phyloP scores from a whole-genome alignment of 192 early-diverging fungal genomes.

The Umbelopsis ramanniana region DNA sequence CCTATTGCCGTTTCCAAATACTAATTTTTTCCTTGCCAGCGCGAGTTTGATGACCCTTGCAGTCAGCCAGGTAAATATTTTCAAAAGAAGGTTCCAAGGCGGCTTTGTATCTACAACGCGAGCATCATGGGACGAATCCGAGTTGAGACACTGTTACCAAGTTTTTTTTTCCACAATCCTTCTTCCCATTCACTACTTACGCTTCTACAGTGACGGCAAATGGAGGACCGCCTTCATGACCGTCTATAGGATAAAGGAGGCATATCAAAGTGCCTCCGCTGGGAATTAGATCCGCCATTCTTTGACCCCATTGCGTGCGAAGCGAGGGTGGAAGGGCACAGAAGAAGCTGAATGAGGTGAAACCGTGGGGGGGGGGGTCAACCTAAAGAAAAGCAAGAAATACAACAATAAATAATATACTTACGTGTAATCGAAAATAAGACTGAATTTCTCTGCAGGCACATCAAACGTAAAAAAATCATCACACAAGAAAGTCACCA shows the following conservation, averaged over 20 bases:
- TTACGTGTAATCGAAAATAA: constrained; percentile 85
- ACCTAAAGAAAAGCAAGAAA: background rate
- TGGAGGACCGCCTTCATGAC: constrained; percentile 73
- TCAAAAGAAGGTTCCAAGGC: constrained; percentile 64
- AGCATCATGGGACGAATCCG: background rate
- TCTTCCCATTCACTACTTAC: constrained; percentile 43
- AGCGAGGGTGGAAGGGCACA: constrained; percentile 74
- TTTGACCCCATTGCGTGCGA: constrained; percentile 64
- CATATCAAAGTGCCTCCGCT: constrained; percentile 73
- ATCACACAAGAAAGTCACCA: constrained; percentile 56
- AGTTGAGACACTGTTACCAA: background rate
- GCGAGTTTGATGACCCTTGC: constrained; percentile 59
- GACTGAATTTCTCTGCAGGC: constrained; percentile 61
- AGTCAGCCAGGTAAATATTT: constrained; percentile 62
- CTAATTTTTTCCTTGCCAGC: constrained; percentile 66
- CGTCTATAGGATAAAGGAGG: constrained; percentile 78
- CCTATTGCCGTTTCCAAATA: constrained; percentile 62
- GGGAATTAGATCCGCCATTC: constrained; percentile 66
- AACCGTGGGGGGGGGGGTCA: background rate
- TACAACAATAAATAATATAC: background rate
- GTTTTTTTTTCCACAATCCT: no score
- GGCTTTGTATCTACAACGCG: constrained; percentile 24
- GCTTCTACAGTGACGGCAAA: constrained; percentile 65
- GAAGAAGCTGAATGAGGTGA: constrained; percentile 68
- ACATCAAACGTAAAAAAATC: constrained; percentile 78